Evolutionary conservation across 2,329 filamentous ascomycete genomes (phyloP).

Genomic region (Aspergillus hiratsukae): DNA sequence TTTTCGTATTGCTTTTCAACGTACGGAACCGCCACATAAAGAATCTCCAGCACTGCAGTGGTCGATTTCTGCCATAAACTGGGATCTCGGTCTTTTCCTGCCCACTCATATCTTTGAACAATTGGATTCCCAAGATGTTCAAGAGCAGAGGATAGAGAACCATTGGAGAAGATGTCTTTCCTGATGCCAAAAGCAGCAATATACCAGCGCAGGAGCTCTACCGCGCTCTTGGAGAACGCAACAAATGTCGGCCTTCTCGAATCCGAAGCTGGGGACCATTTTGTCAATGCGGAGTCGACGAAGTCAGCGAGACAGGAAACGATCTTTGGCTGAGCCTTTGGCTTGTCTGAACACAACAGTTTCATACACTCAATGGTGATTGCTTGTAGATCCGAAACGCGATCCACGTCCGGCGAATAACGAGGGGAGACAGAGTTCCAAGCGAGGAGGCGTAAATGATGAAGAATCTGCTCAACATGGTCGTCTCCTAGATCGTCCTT

Average conservation of each 20-base stretch:
- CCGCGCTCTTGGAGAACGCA: constrained; percentile 78
- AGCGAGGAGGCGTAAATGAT: constrained; percentile 66
- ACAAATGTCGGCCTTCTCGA: constrained; percentile 70
- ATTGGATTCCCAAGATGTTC: constrained; percentile 67
- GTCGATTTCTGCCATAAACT: constrained; percentile 80
- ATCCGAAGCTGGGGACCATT: constrained; percentile 34
- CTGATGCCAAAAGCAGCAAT: constrained; percentile 45
- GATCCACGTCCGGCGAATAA: constrained; percentile 38
- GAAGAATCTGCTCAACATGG: constrained; percentile 63
- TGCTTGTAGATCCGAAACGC: constrained; percentile 33
- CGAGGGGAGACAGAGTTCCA: constrained; percentile 57
- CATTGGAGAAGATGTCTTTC: constrained; percentile 64
- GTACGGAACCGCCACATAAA: constrained; percentile 62
- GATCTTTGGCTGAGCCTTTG: constrained; percentile 33
- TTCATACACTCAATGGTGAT: constrained; percentile 33
- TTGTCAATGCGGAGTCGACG: constrained; percentile 53
- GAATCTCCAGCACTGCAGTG: constrained; percentile 61
- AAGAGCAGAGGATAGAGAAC: constrained; percentile 62
- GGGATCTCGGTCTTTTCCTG: constrained; percentile 63
- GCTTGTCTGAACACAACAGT: constrained; percentile 34
- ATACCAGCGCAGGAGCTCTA: constrained; percentile 58
- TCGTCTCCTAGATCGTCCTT: constrained; percentile 58
- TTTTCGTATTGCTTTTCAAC: constrained; percentile 44
- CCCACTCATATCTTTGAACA: constrained; percentile 73
- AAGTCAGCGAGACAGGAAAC: constrained; percentile 59